Evolutionary conservation across 2,329 filamentous ascomycete species (phyloP), one percentile per base, ranked within the genome.

Genomic region (Penicillium thymicola): DNA sequence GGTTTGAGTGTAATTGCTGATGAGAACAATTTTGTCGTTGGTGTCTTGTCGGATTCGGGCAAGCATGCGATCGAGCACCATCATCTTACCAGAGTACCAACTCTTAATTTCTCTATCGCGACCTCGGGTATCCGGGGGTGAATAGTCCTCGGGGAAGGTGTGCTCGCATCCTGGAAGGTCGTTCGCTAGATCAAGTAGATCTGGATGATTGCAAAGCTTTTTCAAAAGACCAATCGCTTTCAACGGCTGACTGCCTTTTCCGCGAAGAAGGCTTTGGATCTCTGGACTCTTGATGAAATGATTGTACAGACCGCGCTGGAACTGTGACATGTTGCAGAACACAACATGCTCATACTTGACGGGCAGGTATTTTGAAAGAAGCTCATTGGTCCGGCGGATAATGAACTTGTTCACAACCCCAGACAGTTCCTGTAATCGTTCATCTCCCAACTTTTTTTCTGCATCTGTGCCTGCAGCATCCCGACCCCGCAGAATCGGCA

Each of bases 341-440:
- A 99, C 94, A 30, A 99, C 94, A 72, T 99, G 94, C 75, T 99
- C 94, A 75, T 99, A 99, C 78, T 99, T 99, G 78, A 97, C 87
- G 0, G 94, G 94, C 57, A 99, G 78, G 70, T 99, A 99, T 74
- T 99, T 99, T 50, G 93, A 97, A 25, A 99, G 78, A 59, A 99
- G 96, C 70, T 99, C 94, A 81, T 99, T 99, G 4, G 93, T 97
- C 56, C 94, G 87, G 58, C 94, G 89, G 67, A 99, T 99, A 72
- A 99, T 95, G 76, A 99, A 99, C 69, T 96, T 97, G 78, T 97
- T 99, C 70, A 99, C 94, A 43, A 96, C 79, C 2, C 81, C 80
- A 3, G 96, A 84, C 14, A 99, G 82, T 67, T 96, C 93, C 4
- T 82, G 80, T 21, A 96, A 83, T 51, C 92, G 87, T 66, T 92